Base-by-base conservation (phyloP, 2,329 filamentous ascomycete genomes). In the Aspergillus fumigatiaffinis region DNA sequence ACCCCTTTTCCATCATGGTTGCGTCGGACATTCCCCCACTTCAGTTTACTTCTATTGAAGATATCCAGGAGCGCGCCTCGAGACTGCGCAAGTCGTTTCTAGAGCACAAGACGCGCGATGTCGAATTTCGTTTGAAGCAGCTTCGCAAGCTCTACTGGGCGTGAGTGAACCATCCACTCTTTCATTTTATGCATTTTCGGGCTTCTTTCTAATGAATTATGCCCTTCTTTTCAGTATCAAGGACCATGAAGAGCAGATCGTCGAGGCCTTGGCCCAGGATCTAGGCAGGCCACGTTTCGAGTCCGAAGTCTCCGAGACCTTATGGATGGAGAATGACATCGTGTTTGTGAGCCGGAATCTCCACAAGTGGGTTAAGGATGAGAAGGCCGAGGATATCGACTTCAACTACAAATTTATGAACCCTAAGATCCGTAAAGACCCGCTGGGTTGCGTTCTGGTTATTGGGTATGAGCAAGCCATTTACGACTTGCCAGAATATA, bases 131-230 rank as follows among this genome's bases (percentile, higher is more conserved):
- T 62, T 80, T 92, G 61, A 82, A 85, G 54, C 94, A 97, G 81
- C 85, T 99, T 60, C 89, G 92, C 66, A 93, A 92, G 82, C 87
- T 97, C 56, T 97, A 96, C 80, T 97, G 94, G 94, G 92, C 84
- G 80, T 82, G 64, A 75, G 75, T 70, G 44, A 47, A 25, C 26
- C 21, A 46, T 42, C 48, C 44, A 4, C 7, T 46, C 4, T 23
- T 41, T 50, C 28, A n/a, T 46, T 38, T 38, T 21, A 29, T 56
- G 41, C 44, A 28, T 55, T 17, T 8, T 29, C 12, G 32, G 42
- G 42, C 51, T 23, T 53, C 50, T 50, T n/a, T 50, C 57, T 66
- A 50, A 64, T 62, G 21, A n/a, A 12, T 21, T 50, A 35, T 32
- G 50, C 44, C 53, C 29, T 5, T 23, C 14, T 55, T 35, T 21